Percentiles rank a stretch among this genome's conserved stretches.
These are phyloP conservation scores for Diaporthe citriasiana DNA, from an alignment of 2,329 filamentous ascomycete species.

Conservation along the genomic window DNA sequence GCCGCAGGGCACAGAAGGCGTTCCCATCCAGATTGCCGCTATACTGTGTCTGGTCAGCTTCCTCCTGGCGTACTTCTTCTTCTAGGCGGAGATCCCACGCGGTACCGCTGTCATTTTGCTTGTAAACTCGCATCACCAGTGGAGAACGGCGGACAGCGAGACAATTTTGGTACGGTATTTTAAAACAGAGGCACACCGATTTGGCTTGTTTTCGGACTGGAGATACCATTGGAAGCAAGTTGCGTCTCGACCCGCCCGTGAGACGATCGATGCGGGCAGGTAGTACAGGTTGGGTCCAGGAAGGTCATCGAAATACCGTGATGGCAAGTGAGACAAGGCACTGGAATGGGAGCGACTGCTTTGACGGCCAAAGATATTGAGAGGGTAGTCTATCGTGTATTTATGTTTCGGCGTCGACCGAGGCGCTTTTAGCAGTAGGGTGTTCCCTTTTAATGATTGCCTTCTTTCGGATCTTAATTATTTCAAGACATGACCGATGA, in stretches of 20 bases:
- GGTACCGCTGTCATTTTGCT: conserved; percentile 11
- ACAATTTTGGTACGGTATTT: neutral
- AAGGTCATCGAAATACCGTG: neutral
- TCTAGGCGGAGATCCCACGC: conserved; percentile 66
- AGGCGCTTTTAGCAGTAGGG: conserved; percentile 24
- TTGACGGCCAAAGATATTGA: conserved; percentile 11
- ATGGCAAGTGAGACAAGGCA: neutral
- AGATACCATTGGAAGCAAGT: conserved; percentile 35
- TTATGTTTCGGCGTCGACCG: conserved; percentile 18
- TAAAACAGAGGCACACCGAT: neutral
- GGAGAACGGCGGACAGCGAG: neutral
- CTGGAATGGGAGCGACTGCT: conserved; percentile 3
- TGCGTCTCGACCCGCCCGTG: neutral
- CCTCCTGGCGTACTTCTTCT: conserved; percentile 95
- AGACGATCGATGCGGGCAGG: neutral
- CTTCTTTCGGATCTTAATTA: neutral
- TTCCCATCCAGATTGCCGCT: conserved; percentile 88
- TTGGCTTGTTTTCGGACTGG: conserved; percentile 24
- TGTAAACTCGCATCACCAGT: neutral
- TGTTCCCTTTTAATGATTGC: conserved; percentile 26
- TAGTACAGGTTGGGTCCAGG: conserved; percentile 1
- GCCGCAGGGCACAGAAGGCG: conserved; percentile 76
- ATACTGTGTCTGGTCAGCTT: conserved; percentile 90
- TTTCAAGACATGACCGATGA: neutral
- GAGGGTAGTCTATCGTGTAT: conserved; percentile 25